A percentile compares a stretch with the other conserved stretches of the same genome.
phyloP scores from a whole-genome alignment of 495 filamentous ascomycete genomes.

The Penicillium desertorum region DNA sequence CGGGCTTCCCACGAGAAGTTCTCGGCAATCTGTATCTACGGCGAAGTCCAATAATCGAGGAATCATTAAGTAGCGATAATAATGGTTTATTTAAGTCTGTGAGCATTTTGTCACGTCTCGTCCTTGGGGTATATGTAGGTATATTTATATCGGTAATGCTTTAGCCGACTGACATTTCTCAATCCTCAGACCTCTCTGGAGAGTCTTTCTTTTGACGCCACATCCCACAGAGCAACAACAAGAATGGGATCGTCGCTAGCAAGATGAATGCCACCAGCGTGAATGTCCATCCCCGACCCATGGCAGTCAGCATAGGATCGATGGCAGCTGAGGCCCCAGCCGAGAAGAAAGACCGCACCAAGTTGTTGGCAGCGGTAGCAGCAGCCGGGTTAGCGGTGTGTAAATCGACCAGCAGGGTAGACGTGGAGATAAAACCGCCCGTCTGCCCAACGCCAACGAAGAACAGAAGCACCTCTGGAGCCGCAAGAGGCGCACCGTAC shows the following conservation, averaged over 20 bases:
- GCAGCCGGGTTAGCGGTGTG: conserved; percentile 55
- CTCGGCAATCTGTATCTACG: too few relatives aligned
- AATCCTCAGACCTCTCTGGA: neutral
- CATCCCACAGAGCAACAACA: conserved; percentile 18
- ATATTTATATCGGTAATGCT: neutral
- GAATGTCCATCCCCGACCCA: conserved; percentile 53
- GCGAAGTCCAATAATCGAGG: too few relatives aligned
- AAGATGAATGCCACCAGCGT: conserved; percentile 37
- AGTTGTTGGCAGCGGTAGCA: conserved; percentile 64
- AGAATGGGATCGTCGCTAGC: conserved; percentile 21
- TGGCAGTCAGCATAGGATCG: conserved; percentile 55
- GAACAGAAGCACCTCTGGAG: conserved; percentile 54
- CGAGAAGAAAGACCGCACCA: conserved; percentile 61
- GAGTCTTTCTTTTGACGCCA: conserved; percentile 7
- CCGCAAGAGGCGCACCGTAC: conserved; percentile 42
- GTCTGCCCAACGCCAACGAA: conserved; percentile 52
- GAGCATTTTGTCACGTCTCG: neutral
- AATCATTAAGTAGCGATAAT: neutral
- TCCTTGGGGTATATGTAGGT: neutral
- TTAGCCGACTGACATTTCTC: neutral
- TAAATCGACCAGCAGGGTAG: conserved; percentile 57
- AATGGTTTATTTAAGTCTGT: neutral
- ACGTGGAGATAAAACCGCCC: conserved; percentile 45
- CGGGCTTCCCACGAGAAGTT: too few relatives aligned
- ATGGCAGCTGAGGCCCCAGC: conserved; percentile 59